These are phyloP conservation scores for Parathielavia appendiculata DNA, from an alignment of 495 filamentous ascomycete species.

Conservation along the genomic window DNA sequence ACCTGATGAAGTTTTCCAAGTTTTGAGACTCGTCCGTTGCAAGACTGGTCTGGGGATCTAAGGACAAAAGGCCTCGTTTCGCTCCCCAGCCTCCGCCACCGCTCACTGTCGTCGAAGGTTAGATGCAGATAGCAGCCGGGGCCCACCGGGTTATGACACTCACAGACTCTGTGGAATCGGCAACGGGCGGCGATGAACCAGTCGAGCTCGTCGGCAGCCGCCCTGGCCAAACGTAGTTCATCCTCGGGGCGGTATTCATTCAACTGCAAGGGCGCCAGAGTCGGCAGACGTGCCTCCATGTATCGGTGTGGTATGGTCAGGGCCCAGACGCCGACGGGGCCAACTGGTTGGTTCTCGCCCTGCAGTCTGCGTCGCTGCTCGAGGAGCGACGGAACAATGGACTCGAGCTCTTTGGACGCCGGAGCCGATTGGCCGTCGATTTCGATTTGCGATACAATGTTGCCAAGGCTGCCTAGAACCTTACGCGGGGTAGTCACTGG, in stretches of 20 bases:
- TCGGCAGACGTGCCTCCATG: constrained; percentile 1
- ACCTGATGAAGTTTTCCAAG: constrained; percentile 29
- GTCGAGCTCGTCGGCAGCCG: constrained; percentile 16
- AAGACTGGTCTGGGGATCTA: constrained; percentile 63
- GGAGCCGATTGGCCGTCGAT: constrained; percentile 49
- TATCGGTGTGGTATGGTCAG: constrained; percentile 50
- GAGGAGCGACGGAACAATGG: constrained; percentile 56
- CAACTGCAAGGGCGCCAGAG: background rate
- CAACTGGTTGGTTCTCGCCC: constrained; percentile 12
- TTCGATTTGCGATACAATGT: constrained; percentile 68
- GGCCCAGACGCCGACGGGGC: constrained; percentile 68
- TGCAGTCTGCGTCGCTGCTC: constrained; percentile 28
- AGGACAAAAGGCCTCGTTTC: constrained; percentile 75
- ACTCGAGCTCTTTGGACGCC: constrained; percentile 73
- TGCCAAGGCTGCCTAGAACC: constrained; percentile 68
- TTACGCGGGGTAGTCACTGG: constrained; percentile 60
- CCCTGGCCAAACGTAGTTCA: constrained; percentile 10
- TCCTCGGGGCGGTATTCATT: constrained; percentile 2
- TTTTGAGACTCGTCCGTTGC: constrained; percentile 27
- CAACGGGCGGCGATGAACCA: constrained; percentile 43
- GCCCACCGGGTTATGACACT: constrained; percentile 19
- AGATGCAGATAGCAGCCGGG: background rate
- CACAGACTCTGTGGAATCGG: constrained; percentile 57
- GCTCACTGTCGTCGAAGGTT: constrained; percentile 50
- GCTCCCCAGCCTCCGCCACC: constrained; percentile 88